These are phyloP conservation scores for Psilocybe azurescens DNA, from an alignment of 768 basidiomycete species.

Conservation along the genomic window DNA sequence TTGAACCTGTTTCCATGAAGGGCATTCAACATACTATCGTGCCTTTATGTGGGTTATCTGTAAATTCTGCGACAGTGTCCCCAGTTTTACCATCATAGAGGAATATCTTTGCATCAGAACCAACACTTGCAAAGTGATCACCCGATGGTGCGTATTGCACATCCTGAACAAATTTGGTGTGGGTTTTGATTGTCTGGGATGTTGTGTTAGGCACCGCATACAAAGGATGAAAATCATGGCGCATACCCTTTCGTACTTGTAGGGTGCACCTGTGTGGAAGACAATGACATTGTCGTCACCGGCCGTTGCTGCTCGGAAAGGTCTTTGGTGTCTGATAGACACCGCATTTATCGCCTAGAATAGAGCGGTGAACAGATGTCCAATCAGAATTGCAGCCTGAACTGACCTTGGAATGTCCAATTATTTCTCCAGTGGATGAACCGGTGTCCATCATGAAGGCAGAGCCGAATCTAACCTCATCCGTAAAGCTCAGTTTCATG, in stretches of 20 bases:
- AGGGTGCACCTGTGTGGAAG: conserved; percentile 88
- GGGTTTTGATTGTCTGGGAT: conserved; percentile 77
- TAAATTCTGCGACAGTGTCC: conserved; percentile 73
- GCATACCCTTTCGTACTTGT: conserved; percentile 83
- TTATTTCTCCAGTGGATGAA: conserved; percentile 85
- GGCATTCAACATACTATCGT: conserved; percentile 62
- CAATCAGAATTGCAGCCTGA: background rate
- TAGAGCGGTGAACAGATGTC: background rate
- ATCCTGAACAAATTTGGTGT: conserved; percentile 93
- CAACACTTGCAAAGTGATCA: conserved; percentile 84
- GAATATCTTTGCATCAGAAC: conserved; percentile 87
- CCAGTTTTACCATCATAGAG: conserved; percentile 92
- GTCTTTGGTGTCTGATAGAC: conserved; percentile 85
- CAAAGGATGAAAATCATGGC: background rate
- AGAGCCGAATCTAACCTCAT: conserved; percentile 67
- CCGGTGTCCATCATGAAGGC: conserved; percentile 88
- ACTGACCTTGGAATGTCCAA: conserved; percentile 84
- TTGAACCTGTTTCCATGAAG: background rate
- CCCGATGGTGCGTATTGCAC: conserved; percentile 85
- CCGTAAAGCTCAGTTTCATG: background rate
- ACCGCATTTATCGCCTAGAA: conserved; percentile 84
- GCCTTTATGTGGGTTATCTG: conserved; percentile 73
- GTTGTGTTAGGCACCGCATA: background rate
- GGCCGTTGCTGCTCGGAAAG: conserved; percentile 90
- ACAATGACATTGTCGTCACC: conserved; percentile 83